Evolutionary conservation across 2,329 filamentous ascomycete species (phyloP), one percentile per base, ranked within the genome.

Genomic region (Nemania sp.): DNA sequence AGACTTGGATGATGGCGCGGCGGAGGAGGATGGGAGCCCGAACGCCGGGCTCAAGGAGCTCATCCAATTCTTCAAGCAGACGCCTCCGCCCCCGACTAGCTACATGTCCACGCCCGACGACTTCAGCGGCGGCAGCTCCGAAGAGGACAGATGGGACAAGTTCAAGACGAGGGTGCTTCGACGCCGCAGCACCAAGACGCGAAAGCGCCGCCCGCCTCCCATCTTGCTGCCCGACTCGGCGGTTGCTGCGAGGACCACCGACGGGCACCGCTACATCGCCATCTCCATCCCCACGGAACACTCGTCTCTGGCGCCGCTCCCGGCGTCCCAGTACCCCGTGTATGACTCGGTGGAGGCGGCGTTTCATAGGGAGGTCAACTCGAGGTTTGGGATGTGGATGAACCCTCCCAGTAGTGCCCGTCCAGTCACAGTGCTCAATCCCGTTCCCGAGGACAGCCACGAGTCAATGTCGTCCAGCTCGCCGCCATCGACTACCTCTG

Each of bases 261-360:
- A 76, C 2, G 84, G 84, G 1, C 77, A 84, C 67, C 78, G 82
- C 4, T 81, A 87, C 66, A 86, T 87, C 64, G 83, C 84, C 59
- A 87, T 87, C 53, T 86, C 84, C 0, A 86, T 87, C 46, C 84
- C 85, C 1, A 60, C 81, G 12, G 78, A 84, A 64, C 74, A 83
- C 59, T 79, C 78, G 5, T 78, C 82, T 20, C 72, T 81, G 45
- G 76, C 75, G 2, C 64, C 69, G 5, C 62, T 67, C 18, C 50
- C 66, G 25, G 57, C 64, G 25, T 66, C 70, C 39, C 70, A 71
- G 48, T 66, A 71, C 29, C 65, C 68, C 12, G 54, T 64, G 39
- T 62, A 66, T 52, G 58, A 65, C 25, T 60, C 64, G 1, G 47
- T 55, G 34, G 62, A 67, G 46, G 53, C 59, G 17, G 62, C 65